These are phyloP conservation scores for Phoma herbarum DNA, from an alignment of 2,329 filamentous ascomycete genomes.

Conservation along the genomic window DNA sequence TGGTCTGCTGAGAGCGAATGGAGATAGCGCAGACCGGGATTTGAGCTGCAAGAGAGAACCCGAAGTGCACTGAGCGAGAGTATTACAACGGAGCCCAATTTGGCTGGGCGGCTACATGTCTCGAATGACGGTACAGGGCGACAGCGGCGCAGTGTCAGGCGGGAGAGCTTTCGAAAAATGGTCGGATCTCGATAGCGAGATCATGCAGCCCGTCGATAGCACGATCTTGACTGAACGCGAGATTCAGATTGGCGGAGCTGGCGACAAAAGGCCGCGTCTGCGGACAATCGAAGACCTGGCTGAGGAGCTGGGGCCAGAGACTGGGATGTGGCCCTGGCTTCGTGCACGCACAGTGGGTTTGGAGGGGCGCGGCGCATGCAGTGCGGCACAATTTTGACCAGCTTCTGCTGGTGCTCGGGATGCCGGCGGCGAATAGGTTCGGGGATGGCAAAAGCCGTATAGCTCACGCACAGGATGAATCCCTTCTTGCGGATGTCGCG, in stretches of 20 bases:
- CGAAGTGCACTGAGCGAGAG: background rate
- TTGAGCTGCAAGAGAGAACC: constrained; percentile 5
- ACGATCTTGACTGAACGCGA: constrained; percentile 15
- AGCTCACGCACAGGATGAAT: background rate
- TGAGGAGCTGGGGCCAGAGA: constrained; percentile 9
- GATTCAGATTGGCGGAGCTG: constrained; percentile 2
- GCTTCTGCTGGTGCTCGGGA: background rate
- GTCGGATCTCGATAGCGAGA: constrained; percentile 18
- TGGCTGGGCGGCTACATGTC: constrained; percentile 19
- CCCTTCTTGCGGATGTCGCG: background rate
- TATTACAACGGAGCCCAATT: constrained; percentile 3
- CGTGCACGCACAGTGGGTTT: constrained; percentile 15
- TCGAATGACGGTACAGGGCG: constrained; percentile 3
- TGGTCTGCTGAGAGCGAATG: constrained; percentile 22
- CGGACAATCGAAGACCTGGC: constrained; percentile 3
- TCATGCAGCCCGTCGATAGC: constrained; percentile 17
- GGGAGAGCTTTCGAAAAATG: constrained; percentile 3
- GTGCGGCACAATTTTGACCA: constrained; percentile 10
- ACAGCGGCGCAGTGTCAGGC: constrained; percentile 10
- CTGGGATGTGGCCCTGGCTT: constrained; percentile 6
- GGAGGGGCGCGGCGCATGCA: constrained; percentile 15
- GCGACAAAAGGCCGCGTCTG: constrained; percentile 4
- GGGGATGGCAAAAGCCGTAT: constrained; percentile 2
- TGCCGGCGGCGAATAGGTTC: background rate
- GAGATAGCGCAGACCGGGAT: constrained; percentile 23